phyloP scores from a whole-genome alignment of 2,329 filamentous ascomycete genomes.

The Sclerotinia nivalis region DNA sequence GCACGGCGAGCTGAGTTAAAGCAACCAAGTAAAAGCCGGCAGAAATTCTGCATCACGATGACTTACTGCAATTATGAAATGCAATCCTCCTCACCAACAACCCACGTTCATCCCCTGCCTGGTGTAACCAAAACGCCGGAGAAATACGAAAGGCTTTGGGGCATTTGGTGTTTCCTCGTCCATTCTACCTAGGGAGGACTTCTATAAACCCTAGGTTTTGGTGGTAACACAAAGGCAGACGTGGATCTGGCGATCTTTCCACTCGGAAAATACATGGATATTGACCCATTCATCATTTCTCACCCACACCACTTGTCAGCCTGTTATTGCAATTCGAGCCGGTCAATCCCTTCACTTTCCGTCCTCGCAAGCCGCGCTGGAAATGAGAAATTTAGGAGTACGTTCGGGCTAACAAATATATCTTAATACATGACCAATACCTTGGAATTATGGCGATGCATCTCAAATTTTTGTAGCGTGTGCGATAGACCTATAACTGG shows the following conservation, averaged over 20 bases:
- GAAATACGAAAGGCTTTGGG: conserved; percentile 8
- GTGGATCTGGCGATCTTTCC: conserved; percentile 21
- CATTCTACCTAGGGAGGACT: conserved; percentile 4
- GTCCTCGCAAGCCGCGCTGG: conserved; percentile 24
- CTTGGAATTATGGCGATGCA: conserved; percentile 2
- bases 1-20: conserved; percentile 16
- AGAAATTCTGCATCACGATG: conserved; percentile 16
- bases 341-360: conserved; percentile 12
- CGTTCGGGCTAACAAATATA: conserved; percentile 6
- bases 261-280: conserved; percentile 20
- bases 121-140: conserved; percentile 13
- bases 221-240: conserved; percentile 21
- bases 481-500: conserved; percentile 16
- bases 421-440: conserved; percentile 22
- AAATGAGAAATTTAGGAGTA: conserved; percentile 21
- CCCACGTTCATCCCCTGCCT: conserved; percentile 21
- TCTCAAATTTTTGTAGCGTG: not conserved
- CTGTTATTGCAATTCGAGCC: conserved; percentile 8
- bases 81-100: conserved; percentile 16
- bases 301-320: conserved; percentile 8
- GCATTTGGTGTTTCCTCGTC: not conserved
- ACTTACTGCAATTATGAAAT: conserved; percentile 18
- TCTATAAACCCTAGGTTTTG: not conserved
- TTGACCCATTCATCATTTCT: conserved; percentile 7
- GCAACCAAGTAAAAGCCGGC: conserved; percentile 20